Evolutionary conservation across 78 protist species (phyloP).

Genomic region (Monosiga brevicollis): DNA sequence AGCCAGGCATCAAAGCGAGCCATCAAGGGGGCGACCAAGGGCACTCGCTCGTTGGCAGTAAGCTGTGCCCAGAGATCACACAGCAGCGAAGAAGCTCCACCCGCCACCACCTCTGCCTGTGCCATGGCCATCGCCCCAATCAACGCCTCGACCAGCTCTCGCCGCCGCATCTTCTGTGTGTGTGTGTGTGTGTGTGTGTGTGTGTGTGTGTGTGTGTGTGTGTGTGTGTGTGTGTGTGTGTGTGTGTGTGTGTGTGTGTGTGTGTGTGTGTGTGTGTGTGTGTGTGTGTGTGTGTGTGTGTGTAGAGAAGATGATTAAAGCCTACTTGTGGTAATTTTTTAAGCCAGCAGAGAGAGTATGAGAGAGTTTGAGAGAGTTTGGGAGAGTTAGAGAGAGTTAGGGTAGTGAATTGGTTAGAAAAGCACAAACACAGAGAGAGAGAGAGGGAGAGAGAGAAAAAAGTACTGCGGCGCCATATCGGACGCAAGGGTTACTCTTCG

Average conservation of each 20-base stretch:
- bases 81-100: too few relatives aligned
- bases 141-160: too few relatives aligned
- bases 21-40: too few relatives aligned
- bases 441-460: neutral
- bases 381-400: neutral
- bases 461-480: neutral
- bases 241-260: conserved; percentile 5
- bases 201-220: conserved; percentile 6
- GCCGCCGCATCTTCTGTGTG: too few relatives aligned
- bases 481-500: too few relatives aligned
- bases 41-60: too few relatives aligned
- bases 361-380: neutral
- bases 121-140: too few relatives aligned
- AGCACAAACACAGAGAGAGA: neutral
- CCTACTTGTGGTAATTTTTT: neutral
- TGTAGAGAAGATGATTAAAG: neutral
- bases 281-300: neutral
- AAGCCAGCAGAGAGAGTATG: neutral
- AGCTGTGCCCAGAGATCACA: too few relatives aligned
- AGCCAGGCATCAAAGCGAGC: too few relatives aligned
- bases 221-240: conserved; percentile 13
- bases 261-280: neutral
- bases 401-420: neutral
- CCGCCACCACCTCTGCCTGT: too few relatives aligned
- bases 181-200: neutral